A percentile compares a stretch with the other conserved stretches of the same genome.
phyloP scores from a whole-genome alignment of 306 rosid genomes.

The Begonia fuchsioides region DNA sequence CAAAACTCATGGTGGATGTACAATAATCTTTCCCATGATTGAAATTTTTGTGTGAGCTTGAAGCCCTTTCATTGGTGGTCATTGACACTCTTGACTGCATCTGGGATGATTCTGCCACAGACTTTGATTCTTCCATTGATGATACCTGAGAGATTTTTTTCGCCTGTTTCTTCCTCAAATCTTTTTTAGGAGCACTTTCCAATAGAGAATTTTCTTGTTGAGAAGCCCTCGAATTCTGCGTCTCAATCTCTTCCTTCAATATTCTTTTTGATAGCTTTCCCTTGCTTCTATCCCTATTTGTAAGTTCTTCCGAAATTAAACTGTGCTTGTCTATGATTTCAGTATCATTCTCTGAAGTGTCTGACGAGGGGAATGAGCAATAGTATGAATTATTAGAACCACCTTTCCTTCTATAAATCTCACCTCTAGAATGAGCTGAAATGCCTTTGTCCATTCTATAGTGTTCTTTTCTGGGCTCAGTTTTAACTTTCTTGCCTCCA shows the following conservation, averaged over 20 bases:
- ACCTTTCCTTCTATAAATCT: conserved; percentile 29
- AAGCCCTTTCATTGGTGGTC: conserved; percentile 26
- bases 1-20: conserved; percentile 16
- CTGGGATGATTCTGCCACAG: conserved; percentile 24
- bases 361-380: conserved; percentile 55
- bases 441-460: conserved; percentile 17
- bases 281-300: conserved; percentile 16
- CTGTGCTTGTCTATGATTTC: conserved; percentile 45
- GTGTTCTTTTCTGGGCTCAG: conserved; percentile 23
- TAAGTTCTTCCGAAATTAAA: conserved; percentile 26
- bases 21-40: conserved; percentile 25
- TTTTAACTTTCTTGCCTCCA: conserved; percentile 10
- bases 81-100: conserved; percentile 17
- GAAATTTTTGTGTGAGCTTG: conserved; percentile 31
- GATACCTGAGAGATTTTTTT: conserved; percentile 31
- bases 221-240: conserved; percentile 8
- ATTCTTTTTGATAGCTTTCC: conserved; percentile 21
- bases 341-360: conserved; percentile 42
- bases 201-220: conserved; percentile 14
- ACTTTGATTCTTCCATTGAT: conserved; percentile 23
- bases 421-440: conserved; percentile 16
- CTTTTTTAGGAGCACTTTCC: conserved; percentile 31
- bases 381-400: conserved; percentile 77
- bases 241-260: conserved; percentile 23
- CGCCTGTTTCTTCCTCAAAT: conserved; percentile 54